A percentile compares a stretch with the other conserved stretches of the same genome.
These are phyloP conservation scores for Ceratobasidium sp. DNA, from an alignment of 1,284 basidiomycete species.

Conservation along the genomic window DNA sequence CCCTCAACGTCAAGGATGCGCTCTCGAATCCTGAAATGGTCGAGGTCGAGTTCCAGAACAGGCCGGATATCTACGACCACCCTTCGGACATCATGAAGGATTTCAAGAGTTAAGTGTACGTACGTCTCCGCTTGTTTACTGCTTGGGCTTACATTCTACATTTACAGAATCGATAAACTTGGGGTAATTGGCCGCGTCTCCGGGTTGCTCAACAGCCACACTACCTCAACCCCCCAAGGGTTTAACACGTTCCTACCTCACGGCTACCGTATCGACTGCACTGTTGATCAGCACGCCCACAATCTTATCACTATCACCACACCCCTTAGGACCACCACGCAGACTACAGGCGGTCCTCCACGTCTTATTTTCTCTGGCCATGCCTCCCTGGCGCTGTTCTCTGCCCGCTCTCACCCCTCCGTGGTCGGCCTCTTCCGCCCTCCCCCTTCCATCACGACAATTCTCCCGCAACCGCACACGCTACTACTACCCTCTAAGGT, in stretches of 20 bases:
- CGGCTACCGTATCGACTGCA: conserved; percentile 96
- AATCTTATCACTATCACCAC: conserved; percentile 96
- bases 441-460: conserved; percentile 46
- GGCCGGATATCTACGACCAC: conserved; percentile 96
- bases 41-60: conserved; percentile 92
- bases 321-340: conserved; percentile 83
- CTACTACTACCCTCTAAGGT: conserved; percentile 49
- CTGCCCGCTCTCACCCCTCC: conserved; percentile 48
- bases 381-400: conserved; percentile 50
- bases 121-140: conserved; percentile 33
- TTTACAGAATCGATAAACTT: conserved; percentile 92
- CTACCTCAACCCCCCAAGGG: conserved; percentile 93
- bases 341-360: conserved; percentile 60
- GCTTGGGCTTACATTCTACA: conserved; percentile 15
- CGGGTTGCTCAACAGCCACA: conserved; percentile 94
- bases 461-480: conserved; percentile 49
- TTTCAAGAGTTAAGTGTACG: conserved; percentile 94
- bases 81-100: conserved; percentile 99
- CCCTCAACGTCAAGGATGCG: conserved; percentile 90
- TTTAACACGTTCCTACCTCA: conserved; percentile 99
- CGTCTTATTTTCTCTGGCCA: conserved; percentile 34
- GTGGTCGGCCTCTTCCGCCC: conserved; percentile 30
- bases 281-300: conserved; percentile 74
- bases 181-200: conserved; percentile 99
- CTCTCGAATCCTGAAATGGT: conserved; percentile 97